Evolutionary conservation across 805 yeast genomes (phyloP).

Genomic region (Zygoascus ofunaensis): DNA sequence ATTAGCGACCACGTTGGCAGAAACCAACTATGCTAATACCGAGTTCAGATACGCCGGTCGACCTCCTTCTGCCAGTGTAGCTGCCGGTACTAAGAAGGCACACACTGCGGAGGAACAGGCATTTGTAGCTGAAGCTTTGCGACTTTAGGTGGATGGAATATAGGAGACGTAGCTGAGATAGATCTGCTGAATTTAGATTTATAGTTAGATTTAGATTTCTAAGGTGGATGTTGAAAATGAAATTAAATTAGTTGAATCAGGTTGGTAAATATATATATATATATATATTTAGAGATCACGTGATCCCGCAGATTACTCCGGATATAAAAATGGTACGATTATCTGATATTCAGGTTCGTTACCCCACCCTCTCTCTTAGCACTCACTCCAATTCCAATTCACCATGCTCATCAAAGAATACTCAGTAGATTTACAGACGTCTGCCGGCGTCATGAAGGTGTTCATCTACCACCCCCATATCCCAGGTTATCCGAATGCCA

Average conservation of each 20-base stretch:
- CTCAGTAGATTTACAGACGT: conserved; percentile 54
- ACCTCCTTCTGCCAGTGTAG: conserved; percentile 96
- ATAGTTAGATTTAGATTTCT: background rate
- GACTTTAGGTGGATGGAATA: conserved; percentile 9
- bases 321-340: no score
- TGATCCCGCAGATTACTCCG: no score
- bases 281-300: no score
- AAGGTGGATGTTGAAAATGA: no score
- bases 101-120: conserved; percentile 84
- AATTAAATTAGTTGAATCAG: no score
- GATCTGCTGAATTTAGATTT: background rate
- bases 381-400: background rate
- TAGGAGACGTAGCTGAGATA: background rate
- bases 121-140: conserved; percentile 71
- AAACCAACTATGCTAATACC: conserved; percentile 59
- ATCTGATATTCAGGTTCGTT: no score
- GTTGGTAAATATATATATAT: no score
- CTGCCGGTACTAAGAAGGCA: conserved; percentile 90
- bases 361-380: background rate
- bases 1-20: conserved; percentile 61
- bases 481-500: conserved; percentile 65
- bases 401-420: conserved; percentile 61
- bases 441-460: conserved; percentile 59
- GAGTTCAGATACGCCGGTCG: conserved; percentile 86
- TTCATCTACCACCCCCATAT: conserved; percentile 59